Evolutionary conservation across 1,284 basidiomycete genomes (phyloP), one percentile per base, ranked within the genome.

Genomic region (Ceratobasidium sp.): DNA sequence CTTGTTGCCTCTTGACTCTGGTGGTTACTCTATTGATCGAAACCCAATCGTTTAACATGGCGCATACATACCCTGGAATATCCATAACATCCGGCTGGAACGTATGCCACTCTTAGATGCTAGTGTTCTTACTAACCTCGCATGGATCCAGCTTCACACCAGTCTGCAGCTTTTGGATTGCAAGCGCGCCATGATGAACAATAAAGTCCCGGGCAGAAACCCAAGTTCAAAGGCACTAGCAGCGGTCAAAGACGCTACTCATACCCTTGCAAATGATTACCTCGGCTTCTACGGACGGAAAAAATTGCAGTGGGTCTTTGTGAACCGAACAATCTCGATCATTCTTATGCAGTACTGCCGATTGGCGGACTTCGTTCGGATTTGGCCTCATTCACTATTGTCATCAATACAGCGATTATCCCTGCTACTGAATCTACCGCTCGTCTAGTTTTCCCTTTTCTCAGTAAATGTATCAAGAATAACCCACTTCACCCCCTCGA

Each of bases 281-380:
- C n/a, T n/a, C n/a, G n/a, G n/a, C n/a, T n/a, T n/a, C n/a, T n/a
- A n/a, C n/a, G n/a, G n/a, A n/a, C n/a, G n/a, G n/a, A n/a, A n/a
- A n/a, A n/a, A n/a, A n/a, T n/a, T n/a, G n/a, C n/a, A n/a, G n/a
- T n/a, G n/a, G n/a, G n/a, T n/a, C n/a, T n/a, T n/a, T n/a, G n/a
- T n/a, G n/a, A n/a, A n/a, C 30, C 61, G n/a, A 32, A 50, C 30
- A 16, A 65, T 21, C 10, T 32, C 1, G 61, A 50, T n/a, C 28
- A 30, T 2, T 18, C 39, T 9, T 65, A 65, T 32, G 48, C 23
- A 14, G 32, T 65, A 21, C 48, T 65, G 4, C 48, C 52, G 8
- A 32, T 65, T 26, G 61, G 61, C 3, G 46, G 45, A 10, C 16
- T 65, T 21, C 45, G 46, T 5, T 32, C 52, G 18, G 61, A 65